A percentile compares a stretch with the other conserved stretches of the same genome.
phyloP scores from a whole-genome alignment of 148 eudicot genomes.

The Simmondsia chinensis region DNA sequence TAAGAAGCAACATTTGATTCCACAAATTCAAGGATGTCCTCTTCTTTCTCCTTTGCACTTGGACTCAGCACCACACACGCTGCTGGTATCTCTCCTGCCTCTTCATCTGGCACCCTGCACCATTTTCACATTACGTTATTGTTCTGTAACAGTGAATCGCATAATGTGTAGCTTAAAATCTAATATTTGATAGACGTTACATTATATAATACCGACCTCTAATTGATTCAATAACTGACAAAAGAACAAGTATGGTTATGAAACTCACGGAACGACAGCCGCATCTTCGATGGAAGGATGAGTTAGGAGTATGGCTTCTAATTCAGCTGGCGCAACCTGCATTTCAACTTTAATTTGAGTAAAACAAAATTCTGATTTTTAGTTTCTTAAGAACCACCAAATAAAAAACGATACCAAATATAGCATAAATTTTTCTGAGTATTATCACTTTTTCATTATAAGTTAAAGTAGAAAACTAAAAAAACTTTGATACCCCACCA shows the following conservation, averaged over 20 bases:
- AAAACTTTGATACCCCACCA: too few relatives aligned
- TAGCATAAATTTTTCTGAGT: too few relatives aligned
- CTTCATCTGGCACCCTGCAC: slow-evolving; percentile 67
- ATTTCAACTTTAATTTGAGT: too few relatives aligned
- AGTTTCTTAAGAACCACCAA: too few relatives aligned
- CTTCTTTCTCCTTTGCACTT: slow-evolving; percentile 51
- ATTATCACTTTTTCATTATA: too few relatives aligned
- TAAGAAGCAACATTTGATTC: slow-evolving; percentile 68
- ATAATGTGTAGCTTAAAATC: not conserved
- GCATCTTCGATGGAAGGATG: slow-evolving; percentile 82
- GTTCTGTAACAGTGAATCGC: not conserved
- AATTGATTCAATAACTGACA: too few relatives aligned
- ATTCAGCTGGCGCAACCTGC: slow-evolving; percentile 95
- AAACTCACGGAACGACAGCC: slow-evolving; percentile 70
- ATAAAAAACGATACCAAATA: too few relatives aligned
- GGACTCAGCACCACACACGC: slow-evolving; percentile 75
- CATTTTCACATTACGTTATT: not conserved
- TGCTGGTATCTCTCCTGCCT: slow-evolving; percentile 92
- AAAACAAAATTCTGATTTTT: too few relatives aligned
- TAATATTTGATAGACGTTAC: not conserved
- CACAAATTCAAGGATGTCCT: slow-evolving; percentile 60
- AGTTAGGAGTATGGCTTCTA: slow-evolving; percentile 75
- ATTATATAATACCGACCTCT: not conserved
- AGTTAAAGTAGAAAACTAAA: too few relatives aligned
- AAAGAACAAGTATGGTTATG: not conserved